Base-by-base conservation (phyloP, 495 filamentous ascomycete species). In the Echria macrotheca region DNA sequence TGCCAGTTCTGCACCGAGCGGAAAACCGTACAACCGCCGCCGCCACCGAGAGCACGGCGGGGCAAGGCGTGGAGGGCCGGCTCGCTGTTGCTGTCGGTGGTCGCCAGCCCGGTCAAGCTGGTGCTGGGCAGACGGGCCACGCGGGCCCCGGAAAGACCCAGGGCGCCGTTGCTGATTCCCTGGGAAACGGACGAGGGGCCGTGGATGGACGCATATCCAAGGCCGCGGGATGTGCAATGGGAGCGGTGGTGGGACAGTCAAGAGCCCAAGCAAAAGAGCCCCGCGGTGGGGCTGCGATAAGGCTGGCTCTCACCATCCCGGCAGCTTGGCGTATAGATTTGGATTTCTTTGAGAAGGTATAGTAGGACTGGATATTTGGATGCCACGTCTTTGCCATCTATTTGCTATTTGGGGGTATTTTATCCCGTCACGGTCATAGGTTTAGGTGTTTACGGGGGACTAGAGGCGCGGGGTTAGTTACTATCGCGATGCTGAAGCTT, bases 191-290 rank as follows among this genome's bases (percentile, higher is more conserved):
- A 35, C 49, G 50, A 52, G 6, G 50, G 53, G 14, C 57, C 60
- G 8, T 55, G 45, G 40, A 31, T 58, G 11, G 58, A 64, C 44
- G 48, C 35, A 5, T 54, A 40, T 8, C 47, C 50, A 11, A 25
- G 43, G 37, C 14, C 26, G 35, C 48, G 61, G 19, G 59, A 65
- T 45, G 35, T 45, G 5, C 55, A 43, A 10, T 65, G 63, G 63
- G 52, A 65, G 49, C 47, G 21, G 7, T 65, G 63, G 63, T 65
- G 60, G 60, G 44, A 50, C 3, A 28, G 15, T 4, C 60, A 64
- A 29, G 50, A 26, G 1, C 51, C 58, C 9, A 11, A 51, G 52
- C 39, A 23, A 53, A 45, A 36, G 29, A 1, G 36, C n/a, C n/a
- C n/a, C n/a, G n/a, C n/a, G 40, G 31, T 14, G 14, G 39, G 38